These are phyloP conservation scores for Colletotrichum acutatum DNA, from an alignment of 2,329 filamentous ascomycete species.

Conservation along the genomic window DNA sequence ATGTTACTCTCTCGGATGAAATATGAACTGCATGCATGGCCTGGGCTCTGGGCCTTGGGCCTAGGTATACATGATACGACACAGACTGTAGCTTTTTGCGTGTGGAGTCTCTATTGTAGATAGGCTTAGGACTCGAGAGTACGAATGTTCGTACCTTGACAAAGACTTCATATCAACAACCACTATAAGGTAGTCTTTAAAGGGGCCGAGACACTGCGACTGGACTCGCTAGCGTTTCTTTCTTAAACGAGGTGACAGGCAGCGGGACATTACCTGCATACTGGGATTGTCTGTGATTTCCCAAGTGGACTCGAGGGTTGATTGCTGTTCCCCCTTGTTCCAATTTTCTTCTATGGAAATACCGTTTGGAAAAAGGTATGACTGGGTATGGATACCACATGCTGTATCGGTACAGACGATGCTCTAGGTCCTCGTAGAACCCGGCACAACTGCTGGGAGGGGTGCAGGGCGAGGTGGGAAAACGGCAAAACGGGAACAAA, in stretches of 20 bases:
- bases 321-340: constrained; percentile 6
- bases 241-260: not conserved
- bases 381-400: not conserved
- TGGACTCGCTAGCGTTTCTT: not conserved
- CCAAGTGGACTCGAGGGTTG: not conserved
- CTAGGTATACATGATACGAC: too few species aligned
- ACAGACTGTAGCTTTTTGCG: not conserved
- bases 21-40: not conserved
- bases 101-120: constrained; percentile 1
- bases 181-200: not conserved
- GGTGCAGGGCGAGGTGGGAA: not conserved
- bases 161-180: not conserved
- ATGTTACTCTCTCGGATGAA: constrained; percentile 16
- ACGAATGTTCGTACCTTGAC: not conserved
- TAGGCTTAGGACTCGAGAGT: not conserved
- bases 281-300: not conserved
- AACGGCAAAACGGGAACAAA: constrained; percentile 11
- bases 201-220: not conserved
- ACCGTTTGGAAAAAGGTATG: not conserved
- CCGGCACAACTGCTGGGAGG: constrained; percentile 15
- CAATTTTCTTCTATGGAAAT: not conserved
- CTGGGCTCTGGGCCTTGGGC: constrained; percentile 1
- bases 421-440: constrained; percentile 27
- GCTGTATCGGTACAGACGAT: not conserved
- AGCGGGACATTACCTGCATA: not conserved